Evolutionary conservation across 768 basidiomycete species (phyloP).

Genomic region (Lentinula guzmanii): DNA sequence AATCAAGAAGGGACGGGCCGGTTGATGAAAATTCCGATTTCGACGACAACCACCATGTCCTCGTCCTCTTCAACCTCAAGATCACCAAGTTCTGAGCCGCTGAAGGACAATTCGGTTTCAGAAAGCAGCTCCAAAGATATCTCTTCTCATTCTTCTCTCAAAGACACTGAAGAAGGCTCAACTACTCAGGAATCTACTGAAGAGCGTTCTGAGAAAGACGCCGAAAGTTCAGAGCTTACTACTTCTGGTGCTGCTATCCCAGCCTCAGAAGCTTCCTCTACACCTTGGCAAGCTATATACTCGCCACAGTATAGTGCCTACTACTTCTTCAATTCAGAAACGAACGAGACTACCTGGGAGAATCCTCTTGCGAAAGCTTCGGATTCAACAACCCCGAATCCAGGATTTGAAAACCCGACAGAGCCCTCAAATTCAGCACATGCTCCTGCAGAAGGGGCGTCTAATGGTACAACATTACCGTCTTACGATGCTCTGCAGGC

Average conservation of each 20-base stretch:
- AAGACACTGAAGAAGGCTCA: conserved; percentile 2
- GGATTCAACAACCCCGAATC: conserved; percentile 16
- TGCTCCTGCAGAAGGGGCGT: background rate
- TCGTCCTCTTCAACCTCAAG: conserved; percentile 2
- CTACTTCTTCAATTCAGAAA: conserved; percentile 76
- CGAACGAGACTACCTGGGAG: conserved; percentile 78
- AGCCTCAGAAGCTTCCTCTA: conserved; percentile 5
- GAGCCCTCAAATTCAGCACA: conserved; percentile 14
- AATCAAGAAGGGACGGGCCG: background rate
- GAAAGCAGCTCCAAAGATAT: background rate
- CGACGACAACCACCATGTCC: background rate
- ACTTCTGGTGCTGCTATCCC: conserved; percentile 6
- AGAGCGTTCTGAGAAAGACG: background rate
- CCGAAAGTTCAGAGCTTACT: conserved; percentile 5
- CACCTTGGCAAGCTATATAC: conserved; percentile 77
- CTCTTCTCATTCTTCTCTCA: background rate
- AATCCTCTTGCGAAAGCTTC: conserved; percentile 55
- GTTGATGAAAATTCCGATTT: background rate
- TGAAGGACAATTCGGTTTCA: background rate
- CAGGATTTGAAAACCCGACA: conserved; percentile 15
- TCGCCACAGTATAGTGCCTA: conserved; percentile 74
- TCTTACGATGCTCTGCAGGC: conserved; percentile 53
- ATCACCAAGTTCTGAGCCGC: background rate
- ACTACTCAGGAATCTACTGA: background rate
- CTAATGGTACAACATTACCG: conserved; percentile 13